Evolutionary conservation across 306 rosid species (phyloP), one percentile per base, ranked within the genome.

Genomic region (Prunus kanzakura): DNA sequence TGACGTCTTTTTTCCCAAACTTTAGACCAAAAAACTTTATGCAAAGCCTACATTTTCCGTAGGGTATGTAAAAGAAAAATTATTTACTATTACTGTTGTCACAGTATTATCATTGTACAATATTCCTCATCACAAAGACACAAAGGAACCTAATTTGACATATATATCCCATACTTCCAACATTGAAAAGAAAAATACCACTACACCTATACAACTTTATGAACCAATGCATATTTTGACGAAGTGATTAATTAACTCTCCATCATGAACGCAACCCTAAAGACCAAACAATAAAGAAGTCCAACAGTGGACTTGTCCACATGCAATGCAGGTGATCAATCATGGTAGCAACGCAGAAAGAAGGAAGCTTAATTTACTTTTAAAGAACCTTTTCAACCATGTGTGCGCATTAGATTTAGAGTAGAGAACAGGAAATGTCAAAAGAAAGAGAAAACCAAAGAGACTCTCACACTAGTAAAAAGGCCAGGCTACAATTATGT

Each of bases 281-380:
- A 15, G 62, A 15, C 43, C 20, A 64, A 32, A 52, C 58, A 52
- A n/a, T 8, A 11, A 32, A 32, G 68, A 64, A 29, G 18, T 52
- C 27, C 47, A 2, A 9, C 74, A 10, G 74, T 9, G 62, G 46
- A 51, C 30, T 50, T 51, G 14, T 13, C 47, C 63, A 70, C 74
- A 51, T 70, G 63, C 19, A 51, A 51, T 30, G 74, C 62, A 51
- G 74, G 29, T 29, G 30, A 50, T 30, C 15, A 49, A 38, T 38
- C 54, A 49, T 10, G 52, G 74, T 20, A 51, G 49, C 49, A 51
- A 19, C 11, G 35, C 47, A 11, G 15, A 20, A 20, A 51, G 47
- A 51, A 70, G 30, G 47, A 52, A 70, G 74, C 74, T 5, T 70
- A 51, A 51, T 49, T 49, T 70, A 6, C 74, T 13, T 70, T 52